These are phyloP conservation scores for Cucurbita ficifolia DNA, from an alignment of 306 rosid genomes.

Conservation along the genomic window DNA sequence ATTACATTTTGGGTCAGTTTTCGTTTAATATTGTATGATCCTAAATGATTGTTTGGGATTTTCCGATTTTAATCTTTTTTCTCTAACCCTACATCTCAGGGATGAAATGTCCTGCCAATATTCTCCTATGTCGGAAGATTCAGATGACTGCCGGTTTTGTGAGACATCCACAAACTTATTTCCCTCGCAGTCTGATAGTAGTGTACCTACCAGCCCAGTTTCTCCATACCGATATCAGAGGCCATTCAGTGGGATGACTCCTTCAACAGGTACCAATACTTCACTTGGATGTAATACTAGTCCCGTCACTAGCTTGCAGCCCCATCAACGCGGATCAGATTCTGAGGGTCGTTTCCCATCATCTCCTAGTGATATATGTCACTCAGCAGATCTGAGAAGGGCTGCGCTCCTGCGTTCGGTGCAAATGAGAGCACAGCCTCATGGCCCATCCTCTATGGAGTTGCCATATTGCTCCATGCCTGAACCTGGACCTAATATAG, in stretches of 20 bases:
- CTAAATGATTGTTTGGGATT: neutral
- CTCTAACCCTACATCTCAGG: conserved; percentile 21
- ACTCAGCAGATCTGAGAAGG: conserved; percentile 91
- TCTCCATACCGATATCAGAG: conserved; percentile 75
- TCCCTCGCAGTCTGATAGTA: conserved; percentile 55
- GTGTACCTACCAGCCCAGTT: conserved; percentile 70
- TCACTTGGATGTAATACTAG: conserved; percentile 34
- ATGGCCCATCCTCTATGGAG: conserved; percentile 43
- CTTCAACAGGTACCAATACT: conserved; percentile 41
- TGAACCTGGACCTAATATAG: conserved; percentile 46
- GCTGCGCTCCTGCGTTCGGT: conserved; percentile 94
- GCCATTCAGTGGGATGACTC: conserved; percentile 24
- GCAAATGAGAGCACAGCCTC: conserved; percentile 81
- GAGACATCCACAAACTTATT: conserved; percentile 39
- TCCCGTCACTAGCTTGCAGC: conserved; percentile 35
- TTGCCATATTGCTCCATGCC: conserved; percentile 47
- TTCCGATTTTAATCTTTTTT: neutral
- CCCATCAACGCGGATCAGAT: conserved; percentile 85
- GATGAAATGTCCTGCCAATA: conserved; percentile 72
- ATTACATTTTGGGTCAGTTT: neutral
- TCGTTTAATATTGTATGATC: neutral
- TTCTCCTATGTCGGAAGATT: conserved; percentile 99
- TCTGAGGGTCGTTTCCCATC: conserved; percentile 96
- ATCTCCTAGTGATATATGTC: conserved; percentile 96
- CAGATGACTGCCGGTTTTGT: conserved; percentile 62